These are phyloP conservation scores for Fraxinus pennsylvanica DNA, from an alignment of 257 asterid species.

Conservation along the genomic window DNA sequence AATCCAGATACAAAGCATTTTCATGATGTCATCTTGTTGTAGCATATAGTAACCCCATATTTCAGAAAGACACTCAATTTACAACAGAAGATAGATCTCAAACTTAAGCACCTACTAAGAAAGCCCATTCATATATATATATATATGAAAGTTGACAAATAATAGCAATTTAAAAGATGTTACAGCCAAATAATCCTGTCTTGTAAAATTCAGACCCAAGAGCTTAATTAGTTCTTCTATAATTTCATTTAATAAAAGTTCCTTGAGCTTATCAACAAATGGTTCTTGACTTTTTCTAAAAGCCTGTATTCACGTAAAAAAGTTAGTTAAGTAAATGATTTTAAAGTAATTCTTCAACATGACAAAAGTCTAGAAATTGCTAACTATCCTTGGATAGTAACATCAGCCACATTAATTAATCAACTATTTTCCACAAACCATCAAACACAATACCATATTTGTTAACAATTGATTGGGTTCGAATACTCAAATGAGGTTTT, in stretches of 20 bases:
- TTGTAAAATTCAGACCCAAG: constrained; percentile 74
- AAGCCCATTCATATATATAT: constrained; percentile 4
- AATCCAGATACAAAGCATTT: not conserved
- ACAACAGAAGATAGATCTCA: not conserved
- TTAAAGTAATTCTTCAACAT: constrained; percentile 14
- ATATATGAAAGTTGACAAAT: constrained; percentile 12
- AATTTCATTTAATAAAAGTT: constrained; percentile 69
- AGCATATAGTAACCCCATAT: not conserved
- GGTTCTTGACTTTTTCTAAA: constrained; percentile 91
- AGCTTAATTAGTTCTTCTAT: constrained; percentile 52
- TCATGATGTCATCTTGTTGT: not conserved
- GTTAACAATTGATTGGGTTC: too few relatives aligned
- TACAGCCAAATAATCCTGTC: constrained; percentile 35
- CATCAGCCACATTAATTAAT: constrained; percentile 2
- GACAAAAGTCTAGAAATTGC: not conserved
- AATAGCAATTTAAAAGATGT: not conserved
- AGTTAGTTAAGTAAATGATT: not conserved
- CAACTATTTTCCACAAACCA: not conserved
- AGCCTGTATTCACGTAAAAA: constrained; percentile 44
- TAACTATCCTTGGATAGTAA: constrained; percentile 3
- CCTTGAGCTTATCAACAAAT: constrained; percentile 68
- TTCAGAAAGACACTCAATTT: not conserved
- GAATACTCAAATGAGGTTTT: too few relatives aligned
- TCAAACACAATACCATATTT: constrained; percentile 8
- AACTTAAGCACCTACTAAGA: constrained; percentile 14